Base-by-base conservation (phyloP, 495 filamentous ascomycete genomes). In the Oidiodendron maius region DNA sequence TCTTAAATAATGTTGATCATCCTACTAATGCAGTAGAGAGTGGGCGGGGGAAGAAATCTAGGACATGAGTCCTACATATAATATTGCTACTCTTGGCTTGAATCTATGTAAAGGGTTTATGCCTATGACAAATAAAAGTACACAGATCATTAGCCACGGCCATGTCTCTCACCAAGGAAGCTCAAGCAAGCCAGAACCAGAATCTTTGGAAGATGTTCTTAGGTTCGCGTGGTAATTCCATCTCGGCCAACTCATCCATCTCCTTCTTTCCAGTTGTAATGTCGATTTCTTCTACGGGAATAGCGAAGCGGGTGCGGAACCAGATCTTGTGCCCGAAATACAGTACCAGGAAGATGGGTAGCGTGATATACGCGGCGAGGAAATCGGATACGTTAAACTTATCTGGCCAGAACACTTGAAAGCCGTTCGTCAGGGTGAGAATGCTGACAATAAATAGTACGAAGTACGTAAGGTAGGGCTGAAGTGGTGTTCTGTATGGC, bases 301-400 rank as follows among this genome's bases (percentile, higher is more conserved):
- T 30, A 5, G 5, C 5, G 5, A 30, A 5, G 5, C 5, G 26
- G 26, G 26, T 30, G 5, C 26, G 5, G 12, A 5, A 30, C 5
- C 12, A 30, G 12, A 30, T 30, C 1, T 69, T 64, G 55, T 82
- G 77, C 0, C 65, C 71, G n/a, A 71, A 59, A 55, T 80, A 84
- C 34, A 84, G 64, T 20, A 69, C 47, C 42, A 79, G 39, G 50
- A 82, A 82, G 15, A 75, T 72, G 0, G 77, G 78, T 43, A 83
- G 76, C 5, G 78, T 78, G 46, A 84, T 75, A 44, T 86, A 86
- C 0, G 80, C 69, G 5, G 80, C 78, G 40, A 86, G 64, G 58
- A 86, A 85, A 34, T 56, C 67, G 40, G 57, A 64, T 8, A 64
- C 69, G 17, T 65, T 66, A 70, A 71, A 84, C 8, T 75, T 58